These are phyloP conservation scores for Nothomitra cinnamomea DNA, from an alignment of 2,329 filamentous ascomycete species.

Conservation along the genomic window DNA sequence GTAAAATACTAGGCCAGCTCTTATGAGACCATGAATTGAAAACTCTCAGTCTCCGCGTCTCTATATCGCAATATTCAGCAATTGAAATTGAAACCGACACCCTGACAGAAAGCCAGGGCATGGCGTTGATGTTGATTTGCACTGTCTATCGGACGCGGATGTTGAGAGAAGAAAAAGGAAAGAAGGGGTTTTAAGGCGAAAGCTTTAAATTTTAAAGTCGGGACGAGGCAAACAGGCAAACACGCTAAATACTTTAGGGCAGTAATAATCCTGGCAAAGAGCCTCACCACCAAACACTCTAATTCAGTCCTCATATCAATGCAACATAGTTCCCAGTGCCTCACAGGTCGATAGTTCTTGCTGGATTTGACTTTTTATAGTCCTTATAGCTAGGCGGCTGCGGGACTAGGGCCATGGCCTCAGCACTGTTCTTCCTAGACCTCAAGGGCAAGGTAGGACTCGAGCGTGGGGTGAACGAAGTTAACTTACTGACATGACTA, in stretches of 20 bases:
- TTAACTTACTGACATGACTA: neutral
- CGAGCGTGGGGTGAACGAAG: neutral
- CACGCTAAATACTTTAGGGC: neutral
- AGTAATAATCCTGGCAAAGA: neutral
- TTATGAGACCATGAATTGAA: conserved; percentile 40
- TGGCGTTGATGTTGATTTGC: conserved; percentile 49
- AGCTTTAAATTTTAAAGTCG: neutral
- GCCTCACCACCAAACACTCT: neutral
- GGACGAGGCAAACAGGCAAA: too few species aligned
- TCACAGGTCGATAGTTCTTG: neutral
- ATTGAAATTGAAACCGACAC: conserved; percentile 36
- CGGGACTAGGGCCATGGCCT: conserved; percentile 55
- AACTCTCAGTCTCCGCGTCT: conserved; percentile 37
- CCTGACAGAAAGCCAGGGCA: conserved; percentile 52
- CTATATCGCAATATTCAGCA: conserved; percentile 47
- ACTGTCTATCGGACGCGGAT: conserved; percentile 77
- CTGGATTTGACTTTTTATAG: neutral
- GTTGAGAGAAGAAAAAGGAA: conserved; percentile 26
- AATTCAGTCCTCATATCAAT: neutral
- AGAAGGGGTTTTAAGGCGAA: conserved; percentile 7
- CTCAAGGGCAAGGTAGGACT: conserved; percentile 88
- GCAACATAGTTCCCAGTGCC: too few species aligned
- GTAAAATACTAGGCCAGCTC: conserved; percentile 52
- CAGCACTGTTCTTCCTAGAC: conserved; percentile 94
- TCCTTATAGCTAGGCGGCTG: neutral